Evolutionary conservation across 2,329 filamentous ascomycete genomes (phyloP), one percentile per base, ranked within the genome.

Genomic region (Paraphoma chrysanthemicola): DNA sequence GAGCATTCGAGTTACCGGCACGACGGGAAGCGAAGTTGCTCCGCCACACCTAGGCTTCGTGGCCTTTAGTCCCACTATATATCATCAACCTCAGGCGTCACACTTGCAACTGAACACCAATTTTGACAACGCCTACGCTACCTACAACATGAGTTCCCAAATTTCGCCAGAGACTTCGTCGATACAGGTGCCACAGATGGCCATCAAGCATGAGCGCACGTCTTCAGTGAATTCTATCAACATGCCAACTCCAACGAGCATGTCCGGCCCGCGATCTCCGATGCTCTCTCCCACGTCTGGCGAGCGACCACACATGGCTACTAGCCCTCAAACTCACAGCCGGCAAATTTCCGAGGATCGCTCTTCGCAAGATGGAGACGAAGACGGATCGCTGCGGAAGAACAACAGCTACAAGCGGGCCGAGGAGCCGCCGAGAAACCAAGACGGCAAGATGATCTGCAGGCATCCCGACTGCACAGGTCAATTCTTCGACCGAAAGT

Each of bases 401-500:
- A 76, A 77, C 52, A 66, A 75, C 62, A 67, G 72, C 28, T 77
- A 73, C 62, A 79, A 79, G 57, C 75, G 77, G 33, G 59, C 69
- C 48, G 76, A 77, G 57, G 84, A 86, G 67, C 85, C 85, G 10
- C 84, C 84, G 44, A 82, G 81, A 76, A 92, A 92, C 64, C 73
- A 80, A 1, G 84, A 91, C 23, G 90, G 90, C n/a, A 89, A 91
- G 70, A 95, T 89, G 68, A 84, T 88, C 53, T 97, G 94, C 77
- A 87, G 86, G 53, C 74, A 77, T 14, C 78, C 83, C 0, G 88
- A 89, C 53, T 97, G 93, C 69, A 83, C 80, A 11, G 86, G 89
- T 50, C 83, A 88, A 5, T 85, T 84, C 11, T 98, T 97, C 72
- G 84, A 86, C 52, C 86, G 93, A 62, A 94, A 92, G 66, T 97